Base-by-base conservation (phyloP, 2,329 filamentous ascomycete genomes). In the Drechslerella coelobrocha region DNA sequence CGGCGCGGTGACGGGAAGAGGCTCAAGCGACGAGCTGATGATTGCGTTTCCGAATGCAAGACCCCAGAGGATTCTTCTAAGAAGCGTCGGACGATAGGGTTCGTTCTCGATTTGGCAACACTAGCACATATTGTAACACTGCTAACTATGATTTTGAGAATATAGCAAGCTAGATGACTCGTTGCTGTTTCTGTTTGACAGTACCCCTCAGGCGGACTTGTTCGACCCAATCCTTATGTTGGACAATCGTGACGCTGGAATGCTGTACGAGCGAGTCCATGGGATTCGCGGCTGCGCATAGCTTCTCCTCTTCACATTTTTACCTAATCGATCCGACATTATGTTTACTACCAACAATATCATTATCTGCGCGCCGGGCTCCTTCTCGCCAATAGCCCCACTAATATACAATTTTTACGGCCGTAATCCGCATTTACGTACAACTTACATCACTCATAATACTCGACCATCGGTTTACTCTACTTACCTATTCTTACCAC, bases 271-370 rank as follows among this genome's bases (percentile, higher is more conserved):
- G 21, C 34, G 29, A 29, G 39, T 55, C 3, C 52, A 62, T 24
- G 19, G 43, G 23, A 45, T 69, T 41, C 53, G n/a, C 12, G 54
- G 31, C 17, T 69, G 65, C 21, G 57, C 56, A 19, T 68, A 56
- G 31, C n/a, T n/a, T n/a, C n/a, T n/a, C n/a, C n/a, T n/a, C n/a
- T n/a, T n/a, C n/a, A n/a, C 19, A 14, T 26, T 21, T n/a, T 26
- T n/a, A n/a, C 17, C 6, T 8, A 6, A 45, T 45, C 14, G 19
- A 48, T n/a, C 17, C 43, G 43, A 26, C 26, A 60, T n/a, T n/a
- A n/a, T n/a, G n/a, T n/a, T n/a, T n/a, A n/a, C n/a, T n/a, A n/a
- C n/a, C n/a, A n/a, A n/a, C n/a, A n/a, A n/a, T n/a, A n/a, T n/a
- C n/a, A n/a, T n/a, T n/a, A n/a, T n/a, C n/a, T n/a, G n/a, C n/a